Base-by-base conservation (phyloP, 2,329 filamentous ascomycete genomes). In the Septoria linicola region DNA sequence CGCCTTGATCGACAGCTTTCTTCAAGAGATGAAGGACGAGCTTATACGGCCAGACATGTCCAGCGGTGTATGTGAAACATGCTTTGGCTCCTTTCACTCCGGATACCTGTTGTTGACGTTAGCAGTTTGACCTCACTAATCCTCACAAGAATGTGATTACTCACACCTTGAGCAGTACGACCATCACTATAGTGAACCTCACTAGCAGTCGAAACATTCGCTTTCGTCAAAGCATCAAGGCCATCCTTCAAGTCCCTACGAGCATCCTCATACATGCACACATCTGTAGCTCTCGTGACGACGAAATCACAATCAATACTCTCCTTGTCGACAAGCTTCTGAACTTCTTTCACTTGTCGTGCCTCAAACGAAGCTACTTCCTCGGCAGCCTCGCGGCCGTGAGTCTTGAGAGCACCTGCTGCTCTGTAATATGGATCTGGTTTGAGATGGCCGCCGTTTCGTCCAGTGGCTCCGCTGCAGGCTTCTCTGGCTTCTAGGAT, bases 41-140 rank as follows among this genome's bases (percentile, higher is more conserved):
- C 41, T 66, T 66, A 47, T 63, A 66, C n/a, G 62, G 63, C 63
- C 63, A 64, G 23, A 66, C 51, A n/a, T 60, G 62, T 13, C 51
- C 85, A 0, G 87, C 85, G 42, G 80, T 66, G 41, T 68, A 72
- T 4, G 60, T 66, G 50, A 70, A 66, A 4, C 55, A 63, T 2
- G 62, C 65, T 39, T 67, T 66, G 1, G 70, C 70, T 2, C 66
- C 68, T 30, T 70, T 72, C 32, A 75, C 59, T 1, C 68, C 69
- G 1, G 70, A 69, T 1, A 70, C 45, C 66, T 71, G 44, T 37
- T 39, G 16, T 7, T 23, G 8, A 4, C 51, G 17, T 40, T 17
- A 34, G 44, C 13, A 16, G 7, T 13, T 20, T 14, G n/a, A 14
- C 16, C 1, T 1, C 31, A 10, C 41, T 25, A 36, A 25, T 21